Evolutionary conservation across 148 eudicot genomes (phyloP), one percentile per base, ranked within the genome.

Genomic region (Agrostemma githago): DNA sequence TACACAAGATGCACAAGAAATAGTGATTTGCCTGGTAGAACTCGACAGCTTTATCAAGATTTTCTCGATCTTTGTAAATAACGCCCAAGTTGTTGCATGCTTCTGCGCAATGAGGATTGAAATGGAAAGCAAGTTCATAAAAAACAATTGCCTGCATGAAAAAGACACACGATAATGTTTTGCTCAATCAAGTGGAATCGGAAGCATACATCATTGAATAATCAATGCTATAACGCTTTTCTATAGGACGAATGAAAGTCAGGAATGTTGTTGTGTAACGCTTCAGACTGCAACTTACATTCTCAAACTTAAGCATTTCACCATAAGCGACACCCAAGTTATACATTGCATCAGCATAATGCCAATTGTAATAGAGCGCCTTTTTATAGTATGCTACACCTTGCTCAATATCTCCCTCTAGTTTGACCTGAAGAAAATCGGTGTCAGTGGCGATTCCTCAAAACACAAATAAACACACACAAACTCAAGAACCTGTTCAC

Each of bases 311-410:
- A 80, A 95, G 88, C 97, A 95, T 90, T 88, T 95, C 99, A 74
- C 99, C 99, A 89, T 95, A 95, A 16, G 99, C 99, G 81, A 95
- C 99, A n/a, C 99, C 99, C 63, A 95, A 90, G 84, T 95, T 95
- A 76, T 95, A 95, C 99, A 95, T 95, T 69, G 99, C 99, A 90
- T 95, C 99, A 58, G 99, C 99, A 86, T 95, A 95, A 77, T 89
- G 99, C 99, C 99, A 95, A 78, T 95, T 95, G 79, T 95, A 95
- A 75, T 80, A 92, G 60, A 95, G 78, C 62, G 99, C 99, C 81
- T 88, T 92, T 81, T 92, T 92, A 81, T 95, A 95, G 77, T 87
- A 92, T 61, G 90, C 87, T 74, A 95, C 94, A 68, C 99, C 99
- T 82, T 92, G 92, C 74, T 85, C 81, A 67, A 95, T 86, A 80